Evolutionary conservation across 768 basidiomycete genomes (phyloP).

Genomic region (Serendipita sp.): DNA sequence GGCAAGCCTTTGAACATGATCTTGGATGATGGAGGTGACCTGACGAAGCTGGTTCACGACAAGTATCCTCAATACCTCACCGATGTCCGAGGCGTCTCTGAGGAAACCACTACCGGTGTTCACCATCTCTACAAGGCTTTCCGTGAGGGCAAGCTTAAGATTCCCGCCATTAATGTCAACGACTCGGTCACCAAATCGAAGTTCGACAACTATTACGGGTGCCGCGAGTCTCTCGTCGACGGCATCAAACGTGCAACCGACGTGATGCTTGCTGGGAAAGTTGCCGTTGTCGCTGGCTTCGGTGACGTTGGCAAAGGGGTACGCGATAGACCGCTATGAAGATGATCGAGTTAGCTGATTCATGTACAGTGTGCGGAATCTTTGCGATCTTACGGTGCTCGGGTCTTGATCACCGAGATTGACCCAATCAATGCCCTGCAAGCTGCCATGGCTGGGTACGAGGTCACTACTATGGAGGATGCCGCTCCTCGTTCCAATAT

Average conservation of each 20-base stretch:
- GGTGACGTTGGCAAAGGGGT: constrained; percentile 99
- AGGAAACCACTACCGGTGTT: constrained; percentile 99
- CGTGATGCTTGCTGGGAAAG: constrained; percentile 99
- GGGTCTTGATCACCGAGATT: constrained; percentile 93
- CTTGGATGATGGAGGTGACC: constrained; percentile 96
- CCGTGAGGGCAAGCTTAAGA: constrained; percentile 89
- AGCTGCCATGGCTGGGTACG: constrained; percentile 98
- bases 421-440: constrained; percentile 99
- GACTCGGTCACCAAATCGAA: constrained; percentile 99
- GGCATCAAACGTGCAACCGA: constrained; percentile 99
- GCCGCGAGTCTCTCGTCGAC: constrained; percentile 98
- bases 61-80: constrained; percentile 84
- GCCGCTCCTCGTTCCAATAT: constrained; percentile 78
- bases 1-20: constrained; percentile 93
- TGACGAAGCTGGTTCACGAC: constrained; percentile 88
- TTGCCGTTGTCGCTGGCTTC: constrained; percentile 95
- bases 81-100: constrained; percentile 84
- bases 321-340: constrained; percentile 23
- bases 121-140: constrained; percentile 98
- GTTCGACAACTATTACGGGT: constrained; percentile 98
- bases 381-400: constrained; percentile 90
- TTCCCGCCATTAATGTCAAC: constrained; percentile 99
- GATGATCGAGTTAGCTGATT: neutral
- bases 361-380: constrained; percentile 86
- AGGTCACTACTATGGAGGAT: constrained; percentile 98